Evolutionary conservation across 805 yeast genomes (phyloP), one percentile per base, ranked within the genome.

Genomic region (Kazachstania taianensis): DNA sequence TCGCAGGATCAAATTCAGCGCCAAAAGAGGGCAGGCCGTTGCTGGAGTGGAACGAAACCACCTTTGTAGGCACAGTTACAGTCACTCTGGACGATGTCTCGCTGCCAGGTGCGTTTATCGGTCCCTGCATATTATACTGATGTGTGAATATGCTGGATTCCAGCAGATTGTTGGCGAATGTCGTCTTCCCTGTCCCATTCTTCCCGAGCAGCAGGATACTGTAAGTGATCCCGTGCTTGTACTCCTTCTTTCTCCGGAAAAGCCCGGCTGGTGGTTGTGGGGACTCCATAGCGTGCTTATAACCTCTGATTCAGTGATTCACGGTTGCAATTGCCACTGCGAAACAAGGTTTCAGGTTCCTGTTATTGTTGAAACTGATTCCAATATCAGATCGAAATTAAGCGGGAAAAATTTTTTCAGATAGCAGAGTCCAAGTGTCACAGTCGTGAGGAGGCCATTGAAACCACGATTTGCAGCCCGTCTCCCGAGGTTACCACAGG

Each of bases 171-270:
- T 81, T 81, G 41, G 81, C 65, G 50, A 81, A 81, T 0, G 89
- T 75, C 15, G 87, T 73, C 52, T 81, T 81, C 8, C 94, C 94
- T 0, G 83, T 72, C 13, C 89, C 89, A 42, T 76, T 69, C 32
- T 73, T 72, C 14, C 94, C 94, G 17, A 77, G 74, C 13, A 79
- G 69, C 75, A 81, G 69, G 48, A 81, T 63, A 27, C 86, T 75
- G 62, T 81, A 81, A 43, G 79, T 75, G 50, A 80, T 68, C 26
- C 84, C 86, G 49, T 81, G 76, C 50, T 73, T 78, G 44, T 75
- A 72, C 48, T 81, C 87, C 53, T 76, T 79, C 53, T 71, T 72
- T 41, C 73, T 67, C 48, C 73, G 70, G 20, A 58, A 46, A 34
- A 58, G 44, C 32, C 33, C 40, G 12, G 46, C 41, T 18, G 53